Conservation (phyloP, 176 grass and related monocot species). For the Triticum timopheevii region DNA sequence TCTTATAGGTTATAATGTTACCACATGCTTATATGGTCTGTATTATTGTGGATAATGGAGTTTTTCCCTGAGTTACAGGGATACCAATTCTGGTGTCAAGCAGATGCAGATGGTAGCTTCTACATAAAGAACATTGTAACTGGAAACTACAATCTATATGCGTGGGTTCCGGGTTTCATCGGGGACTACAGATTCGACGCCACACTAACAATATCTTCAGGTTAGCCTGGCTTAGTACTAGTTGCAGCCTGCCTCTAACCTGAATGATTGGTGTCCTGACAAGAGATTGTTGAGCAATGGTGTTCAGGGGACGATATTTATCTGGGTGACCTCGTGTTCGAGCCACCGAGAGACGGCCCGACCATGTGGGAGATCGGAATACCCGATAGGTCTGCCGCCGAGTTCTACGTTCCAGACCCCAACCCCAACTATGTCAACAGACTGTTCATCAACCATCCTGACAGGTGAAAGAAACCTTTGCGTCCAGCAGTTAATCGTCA, state of each 20-base stretch:
- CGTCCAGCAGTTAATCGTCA: not conserved
- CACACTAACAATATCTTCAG: constrained; percentile 57
- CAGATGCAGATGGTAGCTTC: constrained; percentile 70
- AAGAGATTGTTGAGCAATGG: not conserved
- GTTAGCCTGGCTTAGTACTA: constrained; percentile 13
- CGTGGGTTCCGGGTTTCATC: constrained; percentile 78
- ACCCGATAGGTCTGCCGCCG: constrained; percentile 65
- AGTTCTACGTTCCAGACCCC: constrained; percentile 85
- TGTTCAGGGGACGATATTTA: constrained; percentile 59
- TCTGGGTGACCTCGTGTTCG: constrained; percentile 65
- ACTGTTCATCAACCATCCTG: constrained; percentile 69
- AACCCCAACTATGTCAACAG: constrained; percentile 68
- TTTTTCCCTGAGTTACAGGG: constrained; percentile 43
- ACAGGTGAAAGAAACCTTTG: constrained; percentile 49
- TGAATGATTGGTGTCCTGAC: not conserved
- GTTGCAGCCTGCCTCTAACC: no score
- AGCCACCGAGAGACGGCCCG: constrained; percentile 79
- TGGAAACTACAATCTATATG: constrained; percentile 74
- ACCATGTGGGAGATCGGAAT: constrained; percentile 87
- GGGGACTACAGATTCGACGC: constrained; percentile 73
- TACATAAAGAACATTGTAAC: constrained; percentile 66
- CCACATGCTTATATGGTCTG: not conserved
- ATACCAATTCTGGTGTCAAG: constrained; percentile 89
- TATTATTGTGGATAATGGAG: not conserved
- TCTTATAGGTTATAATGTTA: not conserved